Percentiles rank a stretch among this genome's conserved stretches.
Conservation (phyloP, 2,329 filamentous ascomycete genomes). For the Verticillium tricorpus region DNA sequence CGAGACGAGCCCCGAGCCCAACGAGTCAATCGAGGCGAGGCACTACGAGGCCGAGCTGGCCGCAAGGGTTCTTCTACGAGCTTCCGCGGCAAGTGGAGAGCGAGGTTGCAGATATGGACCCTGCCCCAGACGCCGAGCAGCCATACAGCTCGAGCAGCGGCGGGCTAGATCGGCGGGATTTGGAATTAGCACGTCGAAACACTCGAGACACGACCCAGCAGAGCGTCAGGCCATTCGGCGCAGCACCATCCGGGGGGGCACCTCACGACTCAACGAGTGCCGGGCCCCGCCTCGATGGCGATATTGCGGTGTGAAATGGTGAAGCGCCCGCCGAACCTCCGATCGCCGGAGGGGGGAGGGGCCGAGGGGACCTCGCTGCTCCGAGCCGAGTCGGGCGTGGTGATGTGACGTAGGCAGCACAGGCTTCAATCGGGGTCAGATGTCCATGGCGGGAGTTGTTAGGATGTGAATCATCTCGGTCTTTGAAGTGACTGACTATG, state of each 20-base stretch:
- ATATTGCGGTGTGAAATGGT: not conserved
- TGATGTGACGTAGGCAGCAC: not conserved
- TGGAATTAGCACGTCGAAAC: not conserved
- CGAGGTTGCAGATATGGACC: not conserved
- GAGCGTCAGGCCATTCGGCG: not conserved
- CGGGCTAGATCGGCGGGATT: not conserved
- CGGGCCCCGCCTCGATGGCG: not conserved
- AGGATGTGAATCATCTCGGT: too few relatives aligned
- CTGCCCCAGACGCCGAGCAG: not conserved
- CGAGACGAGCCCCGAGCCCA: not conserved
- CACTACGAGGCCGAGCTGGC: not conserved
- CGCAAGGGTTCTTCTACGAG: not conserved
- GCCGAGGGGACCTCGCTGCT: not conserved
- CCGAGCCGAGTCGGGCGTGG: not conserved
- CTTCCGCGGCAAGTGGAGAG: not conserved
- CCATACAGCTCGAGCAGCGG: not conserved
- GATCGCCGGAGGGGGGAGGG: not conserved
- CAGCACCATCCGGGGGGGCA: not conserved
- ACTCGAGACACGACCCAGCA: not conserved
- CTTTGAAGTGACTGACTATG: too few relatives aligned
- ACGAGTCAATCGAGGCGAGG: not conserved
- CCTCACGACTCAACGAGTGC: not conserved
- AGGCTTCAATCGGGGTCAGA: too few relatives aligned
- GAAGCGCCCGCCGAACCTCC: not conserved
- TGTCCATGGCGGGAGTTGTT: too few relatives aligned